These are phyloP conservation scores for Eucommia ulmoides DNA, from an alignment of 257 asterid genomes.

Conservation along the genomic window DNA sequence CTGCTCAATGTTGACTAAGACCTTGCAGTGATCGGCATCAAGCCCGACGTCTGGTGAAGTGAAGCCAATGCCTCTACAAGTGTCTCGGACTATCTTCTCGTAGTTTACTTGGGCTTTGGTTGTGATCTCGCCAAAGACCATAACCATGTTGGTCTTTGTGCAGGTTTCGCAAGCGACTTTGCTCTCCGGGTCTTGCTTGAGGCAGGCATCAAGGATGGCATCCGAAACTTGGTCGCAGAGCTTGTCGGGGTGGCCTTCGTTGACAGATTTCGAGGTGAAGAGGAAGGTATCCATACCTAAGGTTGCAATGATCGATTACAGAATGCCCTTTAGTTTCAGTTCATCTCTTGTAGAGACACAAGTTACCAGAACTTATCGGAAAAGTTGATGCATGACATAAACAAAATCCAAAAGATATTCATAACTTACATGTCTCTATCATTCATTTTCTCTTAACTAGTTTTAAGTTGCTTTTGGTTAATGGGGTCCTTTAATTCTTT, in stretches of 20 bases:
- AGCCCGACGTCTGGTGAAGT: slow-evolving; percentile 10
- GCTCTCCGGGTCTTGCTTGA: slow-evolving; percentile 16
- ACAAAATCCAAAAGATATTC: no score
- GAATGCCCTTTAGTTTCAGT: no score
- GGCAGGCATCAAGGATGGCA: slow-evolving; percentile 17
- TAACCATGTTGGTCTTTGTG: no score
- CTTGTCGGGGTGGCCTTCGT: slow-evolving; percentile 23
- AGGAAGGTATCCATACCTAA: slow-evolving; percentile 15
- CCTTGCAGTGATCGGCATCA: slow-evolving; percentile 12
- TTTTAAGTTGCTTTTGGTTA: no score
- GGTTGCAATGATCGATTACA: no score
- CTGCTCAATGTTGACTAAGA: slow-evolving; percentile 10
- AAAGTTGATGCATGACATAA: no score
- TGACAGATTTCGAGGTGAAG: slow-evolving; percentile 20
- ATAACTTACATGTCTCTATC: no score
- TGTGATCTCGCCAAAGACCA: slow-evolving; percentile 20
- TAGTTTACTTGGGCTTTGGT: slow-evolving; percentile 11
- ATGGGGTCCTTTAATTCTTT: no score
- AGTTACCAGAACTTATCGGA: no score
- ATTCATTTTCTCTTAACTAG: no score
- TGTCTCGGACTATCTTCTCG: slow-evolving; percentile 12
- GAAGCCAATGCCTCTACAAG: slow-evolving; percentile 13
- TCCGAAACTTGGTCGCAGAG: slow-evolving; percentile 18
- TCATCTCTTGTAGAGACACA: no score
- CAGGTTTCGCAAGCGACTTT: no score